Evolutionary conservation across 2,329 filamentous ascomycete genomes (phyloP).

Genomic region (Penicillium sclerotigenum): DNA sequence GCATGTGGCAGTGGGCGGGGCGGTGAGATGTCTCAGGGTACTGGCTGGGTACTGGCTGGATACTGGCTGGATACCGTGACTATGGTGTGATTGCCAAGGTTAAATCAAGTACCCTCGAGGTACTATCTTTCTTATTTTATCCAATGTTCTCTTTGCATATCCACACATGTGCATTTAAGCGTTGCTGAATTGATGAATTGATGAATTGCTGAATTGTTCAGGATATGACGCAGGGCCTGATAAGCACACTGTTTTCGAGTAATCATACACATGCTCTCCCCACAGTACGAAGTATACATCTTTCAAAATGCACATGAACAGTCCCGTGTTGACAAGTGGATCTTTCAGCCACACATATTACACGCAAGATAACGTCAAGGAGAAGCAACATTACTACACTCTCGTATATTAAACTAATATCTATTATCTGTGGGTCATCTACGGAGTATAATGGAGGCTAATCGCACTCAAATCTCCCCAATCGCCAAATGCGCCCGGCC

Average conservation of each 20-base stretch:
- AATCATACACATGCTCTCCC: background rate
- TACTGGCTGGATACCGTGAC: too few species aligned
- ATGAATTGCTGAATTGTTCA: background rate
- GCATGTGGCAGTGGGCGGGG: slow-evolving; percentile 9
- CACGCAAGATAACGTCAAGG: slow-evolving; percentile 7
- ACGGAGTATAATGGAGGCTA: background rate
- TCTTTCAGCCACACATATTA: background rate
- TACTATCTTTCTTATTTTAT: slow-evolving; percentile 3
- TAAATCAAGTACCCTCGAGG: background rate
- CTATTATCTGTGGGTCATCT: background rate
- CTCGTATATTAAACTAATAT: too few species aligned
- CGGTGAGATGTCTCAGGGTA: background rate
- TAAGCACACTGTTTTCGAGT: slow-evolving; percentile 9
- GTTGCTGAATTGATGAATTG: too few species aligned
- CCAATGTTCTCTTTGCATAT: background rate
- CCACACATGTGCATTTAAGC: background rate
- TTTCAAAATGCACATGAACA: too few species aligned
- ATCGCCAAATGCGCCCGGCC: slow-evolving; percentile 4
- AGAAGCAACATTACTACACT: background rate
- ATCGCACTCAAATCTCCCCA: background rate
- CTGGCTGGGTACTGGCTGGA: too few species aligned
- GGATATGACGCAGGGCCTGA: background rate
- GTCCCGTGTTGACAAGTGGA: slow-evolving; percentile 2
- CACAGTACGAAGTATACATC: too few species aligned
- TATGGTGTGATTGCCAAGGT: background rate